A percentile compares a stretch with the other conserved stretches of the same genome.
phyloP scores from a whole-genome alignment of 1,284 basidiomycete species.

The Irpex lacteus region DNA sequence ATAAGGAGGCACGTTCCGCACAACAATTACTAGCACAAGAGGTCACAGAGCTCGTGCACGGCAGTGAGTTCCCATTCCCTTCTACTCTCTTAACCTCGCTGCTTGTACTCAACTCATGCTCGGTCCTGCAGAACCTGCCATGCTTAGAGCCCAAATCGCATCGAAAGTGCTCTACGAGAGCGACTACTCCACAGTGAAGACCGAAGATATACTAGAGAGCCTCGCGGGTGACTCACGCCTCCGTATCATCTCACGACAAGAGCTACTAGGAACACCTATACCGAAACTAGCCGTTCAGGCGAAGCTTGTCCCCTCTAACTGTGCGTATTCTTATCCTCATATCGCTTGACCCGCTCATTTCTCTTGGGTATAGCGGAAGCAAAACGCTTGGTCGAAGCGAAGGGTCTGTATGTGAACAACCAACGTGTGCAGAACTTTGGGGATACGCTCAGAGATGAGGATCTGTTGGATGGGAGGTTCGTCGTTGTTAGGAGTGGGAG shows the following conservation, averaged over 20 bases:
- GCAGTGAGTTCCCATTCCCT: slow-evolving; percentile 49
- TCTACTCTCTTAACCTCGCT: no score
- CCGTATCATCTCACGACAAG: slow-evolving; percentile 37
- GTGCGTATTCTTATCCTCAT: slow-evolving; percentile 34
- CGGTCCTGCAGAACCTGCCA: slow-evolving; percentile 41
- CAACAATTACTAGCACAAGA: slow-evolving; percentile 85
- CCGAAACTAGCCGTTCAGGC: slow-evolving; percentile 53
- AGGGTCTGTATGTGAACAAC: slow-evolving; percentile 57
- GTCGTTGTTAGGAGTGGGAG: slow-evolving; percentile 76
- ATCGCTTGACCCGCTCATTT: background rate
- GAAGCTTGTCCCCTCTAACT: slow-evolving; percentile 51
- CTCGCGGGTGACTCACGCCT: slow-evolving; percentile 62
- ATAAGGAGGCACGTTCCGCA: slow-evolving; percentile 62
- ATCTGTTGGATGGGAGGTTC: slow-evolving; percentile 64
- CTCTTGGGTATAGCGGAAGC: slow-evolving; percentile 42
- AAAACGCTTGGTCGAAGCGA: slow-evolving; percentile 46
- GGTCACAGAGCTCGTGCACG: slow-evolving; percentile 87
- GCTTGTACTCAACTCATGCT: no score
- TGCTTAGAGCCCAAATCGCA: slow-evolving; percentile 52
- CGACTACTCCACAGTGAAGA: slow-evolving; percentile 41
- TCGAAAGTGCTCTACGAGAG: slow-evolving; percentile 62
- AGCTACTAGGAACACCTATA: slow-evolving; percentile 49
- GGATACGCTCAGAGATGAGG: slow-evolving; percentile 39
- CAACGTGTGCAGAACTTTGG: slow-evolving; percentile 38
- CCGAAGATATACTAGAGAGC: slow-evolving; percentile 49